phyloP scores from a whole-genome alignment of 768 basidiomycete genomes.

The Lactarius hengduanensis region DNA sequence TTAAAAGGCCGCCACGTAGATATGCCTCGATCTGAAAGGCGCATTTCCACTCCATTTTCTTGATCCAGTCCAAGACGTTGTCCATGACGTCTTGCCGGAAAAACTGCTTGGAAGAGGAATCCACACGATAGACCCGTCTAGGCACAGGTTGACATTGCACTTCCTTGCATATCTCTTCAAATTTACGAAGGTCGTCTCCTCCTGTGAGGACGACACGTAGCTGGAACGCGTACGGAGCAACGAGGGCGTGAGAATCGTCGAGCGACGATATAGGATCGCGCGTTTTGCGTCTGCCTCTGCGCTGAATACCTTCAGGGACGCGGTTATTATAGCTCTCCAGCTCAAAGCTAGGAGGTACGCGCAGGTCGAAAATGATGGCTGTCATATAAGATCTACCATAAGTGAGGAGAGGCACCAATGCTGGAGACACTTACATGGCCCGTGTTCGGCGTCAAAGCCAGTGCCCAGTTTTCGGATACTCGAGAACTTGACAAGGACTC shows the following conservation, averaged over 20 bases:
- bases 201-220: constrained; percentile 63
- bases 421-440: constrained; percentile 12
- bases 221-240: constrained; percentile 72
- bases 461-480: constrained; percentile 24
- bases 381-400: not conserved
- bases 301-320: constrained; percentile 41
- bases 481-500: constrained; percentile 22
- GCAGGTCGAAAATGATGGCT: constrained; percentile 27
- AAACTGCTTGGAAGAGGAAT: constrained; percentile 49
- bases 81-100: constrained; percentile 50
- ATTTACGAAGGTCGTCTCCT: constrained; percentile 47
- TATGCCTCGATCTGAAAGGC: constrained; percentile 77
- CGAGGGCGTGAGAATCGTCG: constrained; percentile 51
- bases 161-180: constrained; percentile 52
- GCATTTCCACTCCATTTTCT: constrained; percentile 55
- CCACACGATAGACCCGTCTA: constrained; percentile 39
- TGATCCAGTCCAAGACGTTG: constrained; percentile 44
- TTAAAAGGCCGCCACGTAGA: constrained; percentile 58
- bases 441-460: not conserved
- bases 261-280: constrained; percentile 58
- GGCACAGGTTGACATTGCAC: constrained; percentile 43
- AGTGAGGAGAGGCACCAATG: not conserved
- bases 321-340: constrained; percentile 53
- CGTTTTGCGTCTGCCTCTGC: constrained; percentile 42
- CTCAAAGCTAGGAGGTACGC: constrained; percentile 62